These are phyloP conservation scores for Aspergillus sp. DNA, from an alignment of 2,329 filamentous ascomycete genomes.

Conservation along the genomic window DNA sequence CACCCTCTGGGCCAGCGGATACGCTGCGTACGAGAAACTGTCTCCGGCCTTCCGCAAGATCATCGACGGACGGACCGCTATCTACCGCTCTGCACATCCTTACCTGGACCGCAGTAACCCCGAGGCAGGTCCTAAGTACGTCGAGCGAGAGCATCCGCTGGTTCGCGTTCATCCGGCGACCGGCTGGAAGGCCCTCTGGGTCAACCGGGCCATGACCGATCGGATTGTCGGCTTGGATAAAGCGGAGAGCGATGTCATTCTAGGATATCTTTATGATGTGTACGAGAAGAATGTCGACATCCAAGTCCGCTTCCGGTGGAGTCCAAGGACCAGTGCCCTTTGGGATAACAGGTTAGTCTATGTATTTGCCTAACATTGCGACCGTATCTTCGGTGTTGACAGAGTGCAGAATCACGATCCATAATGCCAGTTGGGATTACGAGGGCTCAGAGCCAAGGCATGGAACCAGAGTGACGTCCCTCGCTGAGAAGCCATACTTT, in stretches of 20 bases:
- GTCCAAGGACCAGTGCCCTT: slow-evolving; percentile 62
- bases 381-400: background rate
- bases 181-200: slow-evolving; percentile 72
- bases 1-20: slow-evolving; percentile 71
- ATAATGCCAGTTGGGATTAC: slow-evolving; percentile 74
- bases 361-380: too few relatives aligned
- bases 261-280: slow-evolving; percentile 66
- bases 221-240: slow-evolving; percentile 68
- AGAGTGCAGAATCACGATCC: slow-evolving; percentile 62
- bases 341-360: slow-evolving; percentile 66
- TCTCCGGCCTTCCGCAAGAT: slow-evolving; percentile 68
- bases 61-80: slow-evolving; percentile 65
- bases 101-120: slow-evolving; percentile 66
- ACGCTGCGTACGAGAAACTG: slow-evolving; percentile 71
- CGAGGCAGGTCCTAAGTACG: slow-evolving; percentile 60
- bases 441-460: slow-evolving; percentile 66
- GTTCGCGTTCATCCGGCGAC: slow-evolving; percentile 71
- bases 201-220: slow-evolving; percentile 68
- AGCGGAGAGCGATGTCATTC: slow-evolving; percentile 66
- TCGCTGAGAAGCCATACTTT: slow-evolving; percentile 72
- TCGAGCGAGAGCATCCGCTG: slow-evolving; percentile 68
- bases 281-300: slow-evolving; percentile 71
- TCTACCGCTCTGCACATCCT: slow-evolving; percentile 65
- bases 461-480: slow-evolving; percentile 68
- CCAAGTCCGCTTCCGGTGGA: slow-evolving; percentile 71